A percentile compares a stretch with the other conserved stretches of the same genome.
These are phyloP conservation scores for Amylocarpus encephaloides DNA, from an alignment of 2,329 filamentous ascomycete genomes.

Conservation along the genomic window DNA sequence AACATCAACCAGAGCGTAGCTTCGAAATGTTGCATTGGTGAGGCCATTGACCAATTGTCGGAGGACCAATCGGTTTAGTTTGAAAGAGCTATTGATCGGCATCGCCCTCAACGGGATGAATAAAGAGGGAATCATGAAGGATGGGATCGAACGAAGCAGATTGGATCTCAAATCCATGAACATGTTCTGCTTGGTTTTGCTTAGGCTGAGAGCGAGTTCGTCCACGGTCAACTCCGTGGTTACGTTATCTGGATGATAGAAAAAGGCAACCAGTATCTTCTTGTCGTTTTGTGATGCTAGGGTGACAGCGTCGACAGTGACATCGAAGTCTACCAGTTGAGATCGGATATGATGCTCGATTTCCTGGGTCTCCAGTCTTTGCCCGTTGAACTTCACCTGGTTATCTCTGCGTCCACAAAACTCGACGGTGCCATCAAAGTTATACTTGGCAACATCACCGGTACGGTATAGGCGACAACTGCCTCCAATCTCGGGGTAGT, in stretches of 20 bases:
- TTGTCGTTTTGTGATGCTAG: slow-evolving; percentile 11
- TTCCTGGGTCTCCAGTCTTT: slow-evolving; percentile 47
- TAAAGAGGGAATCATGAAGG: not conserved
- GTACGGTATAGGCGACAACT: slow-evolving; percentile 30
- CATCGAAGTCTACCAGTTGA: slow-evolving; percentile 31
- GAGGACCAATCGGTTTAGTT: not conserved
- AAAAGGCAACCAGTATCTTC: slow-evolving; percentile 32
- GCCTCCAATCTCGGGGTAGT: not conserved
- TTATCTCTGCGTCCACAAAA: slow-evolving; percentile 58
- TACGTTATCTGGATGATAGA: slow-evolving; percentile 10
- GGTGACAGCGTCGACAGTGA: slow-evolving; percentile 31
- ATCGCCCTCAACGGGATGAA: not conserved
- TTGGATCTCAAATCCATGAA: not conserved
- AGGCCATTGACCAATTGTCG: not conserved
- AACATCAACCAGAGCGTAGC: slow-evolving; percentile 1
- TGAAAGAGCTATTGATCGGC: not conserved
- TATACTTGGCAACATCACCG: slow-evolving; percentile 37
- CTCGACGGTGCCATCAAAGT: slow-evolving; percentile 52
- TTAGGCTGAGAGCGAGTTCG: not conserved
- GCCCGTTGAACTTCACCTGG: slow-evolving; percentile 58
- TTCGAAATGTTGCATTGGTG: not conserved
- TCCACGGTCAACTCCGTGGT: not conserved
- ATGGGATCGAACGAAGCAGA: not conserved
- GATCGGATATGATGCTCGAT: slow-evolving; percentile 37
- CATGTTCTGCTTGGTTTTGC: slow-evolving; percentile 11